Base-by-base conservation (phyloP, 139 green algal genomes). In the Asterochloris sp. region DNA sequence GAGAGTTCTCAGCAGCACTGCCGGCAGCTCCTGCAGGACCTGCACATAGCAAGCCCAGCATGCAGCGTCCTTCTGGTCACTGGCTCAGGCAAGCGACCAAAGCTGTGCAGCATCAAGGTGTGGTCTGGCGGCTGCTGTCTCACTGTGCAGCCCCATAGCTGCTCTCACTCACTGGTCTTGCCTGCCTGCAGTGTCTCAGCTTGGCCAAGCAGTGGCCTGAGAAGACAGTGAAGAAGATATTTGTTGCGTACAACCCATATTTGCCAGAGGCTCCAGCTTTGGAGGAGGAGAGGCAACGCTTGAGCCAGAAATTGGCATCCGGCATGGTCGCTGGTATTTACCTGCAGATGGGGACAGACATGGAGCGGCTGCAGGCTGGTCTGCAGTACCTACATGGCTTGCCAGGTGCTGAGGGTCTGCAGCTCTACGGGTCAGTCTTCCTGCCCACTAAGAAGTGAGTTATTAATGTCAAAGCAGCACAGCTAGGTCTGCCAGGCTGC, bases 201-300 rank as follows among this genome's bases (percentile, higher is more conserved):
- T 23, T 66, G 64, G 19, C 78, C 16, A 12, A 24, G 24, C 21
- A 26, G 26, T 64, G 63, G 9, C 62, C 62, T 54, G 26, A 27
- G 71, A 74, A 62, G n/a, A n/a, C 23, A 27, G 74, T 76, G 21
- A 13, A 23, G 78, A 28, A 62, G 16, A 19, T 88, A 21, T 28
- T 76, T 28, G 88, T 91, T 14, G 88, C 88, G 13, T 92, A 88
- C 83, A 92, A 92, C 76, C 89, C 89, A 0, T 92, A 89, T 82
- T 77, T 91, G 15, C 83, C 82, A 21, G 78, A 87, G 17, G 69
- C 82, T 26, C 8, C 68, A 19, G 79, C 79, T 13, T 62, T 76
- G 54, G 61, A 64, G n/a, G 60, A 79, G 62, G 88, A 91, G 83
- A 69, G 64, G 74, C 10, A 64, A 11, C 82, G 89, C 6, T 61